Evolutionary conservation across 441 rosid genomes (phyloP).

Genomic region (Adansonia gregorii): DNA sequence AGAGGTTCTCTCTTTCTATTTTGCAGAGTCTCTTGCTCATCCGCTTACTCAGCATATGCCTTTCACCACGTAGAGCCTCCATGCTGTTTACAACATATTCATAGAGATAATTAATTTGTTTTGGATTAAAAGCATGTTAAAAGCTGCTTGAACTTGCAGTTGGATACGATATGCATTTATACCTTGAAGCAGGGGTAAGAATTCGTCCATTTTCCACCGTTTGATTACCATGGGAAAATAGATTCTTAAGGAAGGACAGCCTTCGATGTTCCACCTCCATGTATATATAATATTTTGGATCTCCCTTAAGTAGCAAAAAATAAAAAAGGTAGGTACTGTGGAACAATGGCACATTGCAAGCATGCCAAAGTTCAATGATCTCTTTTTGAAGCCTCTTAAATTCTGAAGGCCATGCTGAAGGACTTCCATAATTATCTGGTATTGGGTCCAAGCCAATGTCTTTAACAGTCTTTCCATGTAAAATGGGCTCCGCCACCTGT

Average conservation of each 20-base stretch:
- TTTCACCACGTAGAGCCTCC: conserved; percentile 70
- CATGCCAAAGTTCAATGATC: conserved; percentile 83
- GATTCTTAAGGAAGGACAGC: conserved; percentile 63
- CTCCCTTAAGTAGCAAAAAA: conserved; percentile 51
- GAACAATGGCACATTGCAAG: conserved; percentile 60
- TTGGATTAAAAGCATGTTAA: background rate
- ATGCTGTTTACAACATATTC: conserved; percentile 44
- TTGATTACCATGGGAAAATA: conserved; percentile 50
- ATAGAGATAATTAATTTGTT: conserved; percentile 7
- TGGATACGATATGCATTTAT: conserved; percentile 18
- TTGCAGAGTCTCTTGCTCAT: conserved; percentile 64
- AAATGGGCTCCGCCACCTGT: conserved; percentile 43
- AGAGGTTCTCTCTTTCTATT: conserved; percentile 66
- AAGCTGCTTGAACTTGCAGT: background rate
- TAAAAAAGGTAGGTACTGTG: conserved; percentile 14
- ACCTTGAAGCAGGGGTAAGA: conserved; percentile 62
- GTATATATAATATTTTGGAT: conserved; percentile 76
- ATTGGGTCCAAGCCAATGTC: conserved; percentile 82
- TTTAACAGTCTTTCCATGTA: conserved; percentile 48
- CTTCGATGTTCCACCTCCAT: conserved; percentile 91
- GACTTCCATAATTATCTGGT: conserved; percentile 46
- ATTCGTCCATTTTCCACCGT: conserved; percentile 49
- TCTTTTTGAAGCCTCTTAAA: conserved; percentile 66
- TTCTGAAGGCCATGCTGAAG: conserved; percentile 53
- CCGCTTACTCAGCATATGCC: conserved; percentile 66